A percentile compares a stretch with the other conserved stretches of the same genome.
Conservation (phyloP, 1,284 basidiomycete species). For the Moesziomyces parantarcticus region DNA sequence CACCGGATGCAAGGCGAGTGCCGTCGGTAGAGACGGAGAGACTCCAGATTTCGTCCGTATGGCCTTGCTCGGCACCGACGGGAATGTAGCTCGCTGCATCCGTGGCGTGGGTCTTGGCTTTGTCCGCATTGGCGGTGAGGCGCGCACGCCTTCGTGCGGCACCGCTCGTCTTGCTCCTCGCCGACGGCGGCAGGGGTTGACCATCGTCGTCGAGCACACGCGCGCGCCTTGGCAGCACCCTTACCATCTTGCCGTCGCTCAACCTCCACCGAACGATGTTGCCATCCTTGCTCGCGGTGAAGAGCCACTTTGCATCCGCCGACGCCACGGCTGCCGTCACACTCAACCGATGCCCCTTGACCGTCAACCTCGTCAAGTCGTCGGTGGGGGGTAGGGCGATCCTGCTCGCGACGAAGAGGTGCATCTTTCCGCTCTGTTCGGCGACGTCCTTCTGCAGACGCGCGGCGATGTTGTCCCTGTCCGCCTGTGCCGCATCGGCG, state of each 20-base stretch:
- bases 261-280: conserved; percentile 62
- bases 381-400: conserved; percentile 52
- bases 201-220: conserved; percentile 13
- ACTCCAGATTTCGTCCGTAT: conserved; percentile 84
- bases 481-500: conserved; percentile 91
- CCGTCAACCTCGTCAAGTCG: conserved; percentile 64
- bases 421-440: conserved; percentile 73
- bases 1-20: conserved; percentile 84
- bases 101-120: conserved; percentile 10
- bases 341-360: conserved; percentile 79
- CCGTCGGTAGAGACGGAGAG: conserved; percentile 88
- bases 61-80: conserved; percentile 73
- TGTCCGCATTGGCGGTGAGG: conserved; percentile 4
- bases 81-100: conserved; percentile 35
- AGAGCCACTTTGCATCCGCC: conserved; percentile 76
- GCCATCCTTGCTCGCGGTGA: conserved; percentile 62
- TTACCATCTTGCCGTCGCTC: conserved; percentile 60
- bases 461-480: conserved; percentile 88
- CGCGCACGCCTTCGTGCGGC: conserved; percentile 44
- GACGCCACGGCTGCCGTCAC: conserved; percentile 81
- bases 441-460: conserved; percentile 74
- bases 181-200: conserved; percentile 1
- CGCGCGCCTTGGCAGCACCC: conserved; percentile 38
- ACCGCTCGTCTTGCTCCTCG: conserved; percentile 36
- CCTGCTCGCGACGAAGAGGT: conserved; percentile 74